Conservation (phyloP, 2,329 filamentous ascomycete genomes). For the Epichloe glyceriae region DNA sequence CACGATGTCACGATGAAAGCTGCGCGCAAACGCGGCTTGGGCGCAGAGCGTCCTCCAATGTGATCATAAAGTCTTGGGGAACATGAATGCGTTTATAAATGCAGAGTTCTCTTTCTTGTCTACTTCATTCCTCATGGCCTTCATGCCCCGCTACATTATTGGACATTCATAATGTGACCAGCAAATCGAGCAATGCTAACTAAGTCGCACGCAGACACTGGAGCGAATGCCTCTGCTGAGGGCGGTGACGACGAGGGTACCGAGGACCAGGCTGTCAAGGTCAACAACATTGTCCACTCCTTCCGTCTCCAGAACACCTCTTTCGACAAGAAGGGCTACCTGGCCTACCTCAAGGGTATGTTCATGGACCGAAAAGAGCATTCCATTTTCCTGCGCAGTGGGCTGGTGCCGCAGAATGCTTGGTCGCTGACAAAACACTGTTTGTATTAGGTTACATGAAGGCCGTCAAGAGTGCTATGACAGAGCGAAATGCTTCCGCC, state of each 20-base stretch:
- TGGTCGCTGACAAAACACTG: background rate
- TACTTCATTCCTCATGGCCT: background rate
- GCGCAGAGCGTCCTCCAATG: too few species aligned
- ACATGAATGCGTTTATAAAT: background rate
- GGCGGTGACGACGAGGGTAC: slow-evolving; percentile 68
- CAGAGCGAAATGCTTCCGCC: slow-evolving; percentile 46
- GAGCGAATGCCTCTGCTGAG: slow-evolving; percentile 95
- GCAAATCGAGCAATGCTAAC: background rate
- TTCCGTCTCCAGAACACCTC: slow-evolving; percentile 72
- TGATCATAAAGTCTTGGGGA: background rate
- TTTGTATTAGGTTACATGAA: slow-evolving; percentile 68
- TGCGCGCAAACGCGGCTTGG: background rate
- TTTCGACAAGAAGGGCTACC: slow-evolving; percentile 83
- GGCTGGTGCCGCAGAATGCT: background rate
- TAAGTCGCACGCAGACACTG: slow-evolving; percentile 48
- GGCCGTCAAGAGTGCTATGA: slow-evolving; percentile 60
- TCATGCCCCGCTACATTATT: background rate
- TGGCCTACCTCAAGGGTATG: slow-evolving; percentile 73
- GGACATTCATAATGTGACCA: background rate
- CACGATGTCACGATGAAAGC: background rate
- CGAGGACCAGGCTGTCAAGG: slow-evolving; percentile 58
- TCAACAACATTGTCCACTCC: slow-evolving; percentile 87
- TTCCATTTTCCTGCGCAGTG: too few species aligned
- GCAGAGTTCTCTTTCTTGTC: background rate
- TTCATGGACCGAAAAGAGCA: background rate